Percentiles rank a stretch among this genome's conserved stretches.
phyloP scores from a whole-genome alignment of 2,329 filamentous ascomycete species.

The Colletotrichum godetiae region DNA sequence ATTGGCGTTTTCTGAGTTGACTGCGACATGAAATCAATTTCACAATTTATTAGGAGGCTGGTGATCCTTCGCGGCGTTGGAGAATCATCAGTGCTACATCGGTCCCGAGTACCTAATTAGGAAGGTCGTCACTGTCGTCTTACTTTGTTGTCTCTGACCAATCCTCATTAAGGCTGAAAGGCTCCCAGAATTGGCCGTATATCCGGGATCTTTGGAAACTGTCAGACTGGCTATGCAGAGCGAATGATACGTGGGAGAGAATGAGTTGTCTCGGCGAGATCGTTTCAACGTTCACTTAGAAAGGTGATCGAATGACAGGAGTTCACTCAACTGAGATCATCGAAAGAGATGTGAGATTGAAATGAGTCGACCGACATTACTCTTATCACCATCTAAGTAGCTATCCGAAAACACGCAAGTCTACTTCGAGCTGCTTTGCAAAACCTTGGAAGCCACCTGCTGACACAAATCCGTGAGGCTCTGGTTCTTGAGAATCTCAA shows the following conservation, averaged over 20 bases:
- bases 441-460: not conserved
- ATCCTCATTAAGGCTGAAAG: not conserved
- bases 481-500: slow-evolving; percentile 9
- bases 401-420: not conserved
- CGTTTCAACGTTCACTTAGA: not conserved
- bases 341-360: not conserved
- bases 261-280: not conserved
- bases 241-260: accelerated
- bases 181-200: not conserved
- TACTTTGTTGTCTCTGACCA: not conserved
- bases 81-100: not conserved
- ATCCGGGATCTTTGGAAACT: not conserved
- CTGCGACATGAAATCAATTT: too few relatives aligned
- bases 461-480: slow-evolving; percentile 7
- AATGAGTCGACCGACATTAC: not conserved
- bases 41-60: not conserved
- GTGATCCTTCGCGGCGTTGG: not conserved
- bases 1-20: not conserved
- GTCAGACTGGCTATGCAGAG: not conserved
- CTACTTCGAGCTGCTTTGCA: not conserved
- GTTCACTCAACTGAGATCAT: not conserved
- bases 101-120: not conserved
- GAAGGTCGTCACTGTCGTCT: not conserved
- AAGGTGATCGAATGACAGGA: not conserved
- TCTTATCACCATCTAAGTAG: not conserved